Evolutionary conservation across 1,284 basidiomycete species (phyloP).

Genomic region (Fomitopsis palustris): DNA sequence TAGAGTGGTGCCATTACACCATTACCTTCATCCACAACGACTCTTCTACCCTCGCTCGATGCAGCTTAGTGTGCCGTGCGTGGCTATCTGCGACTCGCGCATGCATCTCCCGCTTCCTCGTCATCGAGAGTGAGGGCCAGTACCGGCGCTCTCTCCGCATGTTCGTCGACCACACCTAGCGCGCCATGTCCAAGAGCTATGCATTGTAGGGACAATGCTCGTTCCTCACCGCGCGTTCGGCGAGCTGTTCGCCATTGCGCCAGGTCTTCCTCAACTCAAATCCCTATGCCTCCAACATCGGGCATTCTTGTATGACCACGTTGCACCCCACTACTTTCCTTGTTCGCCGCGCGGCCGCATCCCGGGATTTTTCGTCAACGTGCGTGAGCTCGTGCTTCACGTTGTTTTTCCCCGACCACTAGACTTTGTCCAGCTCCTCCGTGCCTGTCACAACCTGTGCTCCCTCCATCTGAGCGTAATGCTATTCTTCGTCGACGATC

Average conservation of each 20-base stretch:
- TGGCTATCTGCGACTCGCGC: conserved; percentile 27
- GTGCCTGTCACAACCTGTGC: neutral
- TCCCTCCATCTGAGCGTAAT: neutral
- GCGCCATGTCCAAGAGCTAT: neutral
- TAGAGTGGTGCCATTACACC: conserved; percentile 27
- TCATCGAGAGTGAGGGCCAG: neutral
- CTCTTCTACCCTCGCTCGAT: conserved; percentile 20
- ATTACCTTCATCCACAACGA: conserved; percentile 29
- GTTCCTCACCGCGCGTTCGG: neutral
- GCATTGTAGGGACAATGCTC: neutral
- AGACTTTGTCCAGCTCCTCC: neutral
- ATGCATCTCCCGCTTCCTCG: neutral
- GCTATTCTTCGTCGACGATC: neutral
- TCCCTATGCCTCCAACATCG: neutral
- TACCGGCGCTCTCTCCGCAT: neutral
- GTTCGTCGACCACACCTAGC: neutral
- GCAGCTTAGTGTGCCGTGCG: conserved; percentile 28
- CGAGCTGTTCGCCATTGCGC: neutral
- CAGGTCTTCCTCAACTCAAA: neutral
- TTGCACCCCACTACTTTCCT: neutral
- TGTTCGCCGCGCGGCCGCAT: neutral
- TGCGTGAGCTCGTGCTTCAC: neutral
- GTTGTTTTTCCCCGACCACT: neutral
- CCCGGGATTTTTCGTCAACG: neutral
- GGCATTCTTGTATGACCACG: neutral